These are phyloP conservation scores for Thymus quinquecostatus DNA, from an alignment of 257 asterid species.

Conservation along the genomic window DNA sequence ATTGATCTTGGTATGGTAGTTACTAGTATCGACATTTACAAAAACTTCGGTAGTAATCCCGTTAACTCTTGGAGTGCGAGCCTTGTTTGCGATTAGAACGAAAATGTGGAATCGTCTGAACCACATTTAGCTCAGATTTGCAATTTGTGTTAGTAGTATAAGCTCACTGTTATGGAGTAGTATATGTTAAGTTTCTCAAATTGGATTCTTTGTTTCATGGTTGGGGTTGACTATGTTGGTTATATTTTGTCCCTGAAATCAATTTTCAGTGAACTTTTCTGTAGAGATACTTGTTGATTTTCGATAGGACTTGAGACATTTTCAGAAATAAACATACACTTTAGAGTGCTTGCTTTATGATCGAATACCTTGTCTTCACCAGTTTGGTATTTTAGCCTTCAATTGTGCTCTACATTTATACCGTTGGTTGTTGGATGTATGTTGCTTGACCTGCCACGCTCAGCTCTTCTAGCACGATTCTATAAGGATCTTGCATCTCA, in stretches of 20 bases:
- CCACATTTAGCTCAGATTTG: neutral
- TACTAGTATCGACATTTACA: neutral
- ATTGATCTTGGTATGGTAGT: neutral
- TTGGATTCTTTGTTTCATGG: slow-evolving; percentile 8
- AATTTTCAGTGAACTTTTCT: too few relatives aligned
- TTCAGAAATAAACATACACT: neutral
- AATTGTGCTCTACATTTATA: too few relatives aligned
- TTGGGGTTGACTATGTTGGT: neutral
- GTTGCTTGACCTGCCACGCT: neutral
- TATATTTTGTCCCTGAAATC: neutral
- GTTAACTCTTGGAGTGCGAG: neutral
- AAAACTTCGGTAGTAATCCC: neutral
- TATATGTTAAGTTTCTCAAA: too few relatives aligned
- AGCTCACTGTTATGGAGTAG: slow-evolving; percentile 9
- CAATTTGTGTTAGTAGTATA: too few relatives aligned
- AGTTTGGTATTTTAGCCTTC: too few relatives aligned
- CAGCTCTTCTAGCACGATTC: slow-evolving; percentile 12
- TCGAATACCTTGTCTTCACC: too few relatives aligned
- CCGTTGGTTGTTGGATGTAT: neutral
- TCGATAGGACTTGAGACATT: neutral
- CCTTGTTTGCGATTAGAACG: neutral
- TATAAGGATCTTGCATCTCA: too few relatives aligned
- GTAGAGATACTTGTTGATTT: neutral
- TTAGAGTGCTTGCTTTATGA: neutral
- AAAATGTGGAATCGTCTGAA: slow-evolving; percentile 10